These are phyloP conservation scores for Auricularia cornea DNA, from an alignment of 768 basidiomycete species.

Conservation along the genomic window DNA sequence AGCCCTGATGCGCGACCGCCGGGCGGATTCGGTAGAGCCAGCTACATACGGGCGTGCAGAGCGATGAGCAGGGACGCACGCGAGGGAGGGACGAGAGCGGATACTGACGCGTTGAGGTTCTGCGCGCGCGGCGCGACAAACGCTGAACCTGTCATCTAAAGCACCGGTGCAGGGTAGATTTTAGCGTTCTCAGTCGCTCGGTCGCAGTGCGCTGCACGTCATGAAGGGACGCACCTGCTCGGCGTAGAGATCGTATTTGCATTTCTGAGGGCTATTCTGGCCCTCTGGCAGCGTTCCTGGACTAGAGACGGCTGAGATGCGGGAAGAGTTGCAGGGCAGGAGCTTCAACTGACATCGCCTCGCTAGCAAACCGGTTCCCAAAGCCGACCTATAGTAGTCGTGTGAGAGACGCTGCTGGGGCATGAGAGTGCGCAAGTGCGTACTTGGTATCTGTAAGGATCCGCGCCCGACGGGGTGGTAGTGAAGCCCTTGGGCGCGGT, in stretches of 20 bases:
- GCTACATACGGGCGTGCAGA: slow-evolving; percentile 20
- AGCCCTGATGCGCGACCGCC: slow-evolving; percentile 59
- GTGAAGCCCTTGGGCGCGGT: slow-evolving; percentile 2
- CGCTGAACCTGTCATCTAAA: slow-evolving; percentile 54
- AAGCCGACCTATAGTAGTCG: slow-evolving; percentile 9
- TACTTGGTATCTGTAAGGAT: slow-evolving; percentile 13
- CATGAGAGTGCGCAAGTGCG: slow-evolving; percentile 1
- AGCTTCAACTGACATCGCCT: slow-evolving; percentile 7
- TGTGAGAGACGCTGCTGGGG: neutral
- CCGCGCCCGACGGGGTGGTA: slow-evolving; percentile 3
- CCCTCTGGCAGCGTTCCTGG: slow-evolving; percentile 48
- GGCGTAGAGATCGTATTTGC: slow-evolving; percentile 54
- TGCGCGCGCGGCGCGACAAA: slow-evolving; percentile 51
- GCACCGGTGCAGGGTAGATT: too few relatives aligned
- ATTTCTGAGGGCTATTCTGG: slow-evolving; percentile 56
- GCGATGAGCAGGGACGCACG: too few relatives aligned
- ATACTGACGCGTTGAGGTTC: slow-evolving; percentile 42
- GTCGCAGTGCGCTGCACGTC: slow-evolving; percentile 1
- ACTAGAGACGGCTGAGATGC: slow-evolving; percentile 19
- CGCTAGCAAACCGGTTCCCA: slow-evolving; percentile 13
- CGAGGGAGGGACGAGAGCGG: neutral
- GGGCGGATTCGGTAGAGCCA: slow-evolving; percentile 64
- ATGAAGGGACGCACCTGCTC: slow-evolving; percentile 37
- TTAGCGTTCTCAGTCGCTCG: too few relatives aligned
- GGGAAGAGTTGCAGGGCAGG: neutral